These are phyloP conservation scores for Zygosaccharomyces sapae DNA, from an alignment of 1,139 yeast genomes.

Conservation along the genomic window DNA sequence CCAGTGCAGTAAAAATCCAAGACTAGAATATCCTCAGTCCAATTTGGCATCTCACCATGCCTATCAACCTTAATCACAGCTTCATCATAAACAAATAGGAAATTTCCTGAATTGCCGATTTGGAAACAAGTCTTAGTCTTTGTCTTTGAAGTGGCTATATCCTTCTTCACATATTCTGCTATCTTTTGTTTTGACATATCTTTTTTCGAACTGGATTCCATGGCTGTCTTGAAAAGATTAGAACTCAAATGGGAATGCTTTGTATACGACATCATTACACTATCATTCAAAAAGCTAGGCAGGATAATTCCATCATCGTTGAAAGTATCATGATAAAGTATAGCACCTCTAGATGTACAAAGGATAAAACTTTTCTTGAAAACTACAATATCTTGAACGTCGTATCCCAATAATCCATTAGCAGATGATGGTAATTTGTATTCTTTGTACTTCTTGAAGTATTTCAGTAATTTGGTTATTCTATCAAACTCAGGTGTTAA, in stretches of 20 bases:
- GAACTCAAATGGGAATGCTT: slow-evolving; percentile 33
- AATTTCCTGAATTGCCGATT: slow-evolving; percentile 47
- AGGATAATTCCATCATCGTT: slow-evolving; percentile 54
- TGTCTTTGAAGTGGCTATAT: slow-evolving; percentile 32
- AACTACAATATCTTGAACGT: slow-evolving; percentile 52
- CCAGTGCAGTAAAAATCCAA: slow-evolving; percentile 60
- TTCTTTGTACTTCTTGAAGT: slow-evolving; percentile 50
- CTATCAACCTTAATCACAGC: slow-evolving; percentile 69
- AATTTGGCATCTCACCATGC: slow-evolving; percentile 58
- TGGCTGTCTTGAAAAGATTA: slow-evolving; percentile 31
- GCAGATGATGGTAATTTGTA: slow-evolving; percentile 30
- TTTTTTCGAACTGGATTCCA: slow-evolving; percentile 35
- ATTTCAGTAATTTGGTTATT: slow-evolving; percentile 51
- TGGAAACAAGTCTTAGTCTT: slow-evolving; percentile 63
- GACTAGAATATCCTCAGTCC: slow-evolving; percentile 47
- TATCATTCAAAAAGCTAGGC: slow-evolving; percentile 42
- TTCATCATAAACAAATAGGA: slow-evolving; percentile 65
- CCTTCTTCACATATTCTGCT: slow-evolving; percentile 33
- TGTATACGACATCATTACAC: slow-evolving; percentile 20
- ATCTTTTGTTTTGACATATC: slow-evolving; percentile 38
- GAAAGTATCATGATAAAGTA: slow-evolving; percentile 51
- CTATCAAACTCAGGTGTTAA: slow-evolving; percentile 45
- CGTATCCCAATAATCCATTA: slow-evolving; percentile 49
- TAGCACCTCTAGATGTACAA: slow-evolving; percentile 66
- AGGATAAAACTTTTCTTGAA: slow-evolving; percentile 63